phyloP scores from a whole-genome alignment of 2,329 filamentous ascomycete genomes.

The Neonectria neomacrospora region DNA sequence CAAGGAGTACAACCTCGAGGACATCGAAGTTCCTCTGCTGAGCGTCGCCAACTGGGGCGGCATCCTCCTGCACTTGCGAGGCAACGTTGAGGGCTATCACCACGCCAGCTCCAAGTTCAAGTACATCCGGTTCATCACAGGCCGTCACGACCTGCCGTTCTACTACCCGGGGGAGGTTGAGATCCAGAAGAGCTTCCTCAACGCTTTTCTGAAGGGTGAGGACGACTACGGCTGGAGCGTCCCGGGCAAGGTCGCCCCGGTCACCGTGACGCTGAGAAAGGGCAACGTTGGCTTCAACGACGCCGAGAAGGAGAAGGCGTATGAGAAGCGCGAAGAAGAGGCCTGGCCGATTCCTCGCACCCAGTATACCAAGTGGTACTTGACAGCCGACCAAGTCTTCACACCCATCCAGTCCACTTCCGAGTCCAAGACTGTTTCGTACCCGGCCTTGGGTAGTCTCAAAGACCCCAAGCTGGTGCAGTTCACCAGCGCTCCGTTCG shows the following conservation, averaged over 20 bases:
- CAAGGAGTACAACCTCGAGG: conserved; percentile 71
- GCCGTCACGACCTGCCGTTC: conserved; percentile 77
- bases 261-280: conserved; percentile 71
- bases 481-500: conserved; percentile 68
- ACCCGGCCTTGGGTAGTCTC: conserved; percentile 68
- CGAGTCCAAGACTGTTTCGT: conserved; percentile 59
- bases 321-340: conserved; percentile 64
- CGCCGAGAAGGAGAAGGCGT: conserved; percentile 67
- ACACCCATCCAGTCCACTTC: conserved; percentile 22
- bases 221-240: conserved; percentile 66
- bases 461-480: conserved; percentile 64
- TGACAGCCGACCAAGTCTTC: conserved; percentile 60
- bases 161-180: conserved; percentile 77
- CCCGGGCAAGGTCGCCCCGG: conserved; percentile 66
- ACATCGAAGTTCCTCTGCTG: conserved; percentile 75
- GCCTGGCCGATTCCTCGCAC: conserved; percentile 77
- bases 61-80: conserved; percentile 74
- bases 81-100: conserved; percentile 73
- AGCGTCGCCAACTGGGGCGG: conserved; percentile 78
- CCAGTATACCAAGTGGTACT: conserved; percentile 69
- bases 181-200: conserved; percentile 73
- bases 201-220: conserved; percentile 76
- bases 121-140: conserved; percentile 75
- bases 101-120: conserved; percentile 74
- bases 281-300: conserved; percentile 76